These are phyloP conservation scores for Aegilops bicornis DNA, from an alignment of 176 grass and related monocot species.

Conservation along the genomic window DNA sequence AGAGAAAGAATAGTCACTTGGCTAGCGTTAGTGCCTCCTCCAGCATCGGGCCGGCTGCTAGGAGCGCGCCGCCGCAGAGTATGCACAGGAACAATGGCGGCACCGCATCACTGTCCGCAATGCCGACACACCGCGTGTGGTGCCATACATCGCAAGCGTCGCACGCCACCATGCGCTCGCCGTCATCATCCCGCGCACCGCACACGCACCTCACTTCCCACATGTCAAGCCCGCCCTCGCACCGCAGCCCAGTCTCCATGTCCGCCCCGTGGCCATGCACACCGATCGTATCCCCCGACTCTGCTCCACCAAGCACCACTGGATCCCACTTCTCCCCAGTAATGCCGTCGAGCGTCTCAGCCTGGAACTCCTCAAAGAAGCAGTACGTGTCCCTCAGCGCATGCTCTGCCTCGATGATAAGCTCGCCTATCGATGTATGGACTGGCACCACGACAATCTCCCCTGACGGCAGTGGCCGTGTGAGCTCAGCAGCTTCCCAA, in stretches of 20 bases:
- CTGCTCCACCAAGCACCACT: slow-evolving; percentile 87
- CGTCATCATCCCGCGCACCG: slow-evolving; percentile 72
- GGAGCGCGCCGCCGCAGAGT: slow-evolving; percentile 48
- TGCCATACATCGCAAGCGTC: slow-evolving; percentile 72
- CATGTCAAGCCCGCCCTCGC: slow-evolving; percentile 51
- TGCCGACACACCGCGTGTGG: slow-evolving; percentile 73
- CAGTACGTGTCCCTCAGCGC: slow-evolving; percentile 82
- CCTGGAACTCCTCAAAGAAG: slow-evolving; percentile 66
- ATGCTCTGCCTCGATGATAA: slow-evolving; percentile 53
- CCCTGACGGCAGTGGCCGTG: slow-evolving; percentile 42
- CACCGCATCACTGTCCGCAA: slow-evolving; percentile 47
- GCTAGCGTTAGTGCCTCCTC: slow-evolving; percentile 34
- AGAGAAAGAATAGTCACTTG: slow-evolving; percentile 36
- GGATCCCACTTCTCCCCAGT: slow-evolving; percentile 84
- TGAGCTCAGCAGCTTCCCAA: slow-evolving; percentile 63
- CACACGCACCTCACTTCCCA: slow-evolving; percentile 67
- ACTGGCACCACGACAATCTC: slow-evolving; percentile 84
- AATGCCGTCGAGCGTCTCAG: slow-evolving; percentile 54
- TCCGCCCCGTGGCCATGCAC: slow-evolving; percentile 56
- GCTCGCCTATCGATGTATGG: slow-evolving; percentile 83
- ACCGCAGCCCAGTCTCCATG: slow-evolving; percentile 57
- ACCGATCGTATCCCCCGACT: slow-evolving; percentile 60
- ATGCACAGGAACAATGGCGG: slow-evolving; percentile 77
- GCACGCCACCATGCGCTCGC: slow-evolving; percentile 89
- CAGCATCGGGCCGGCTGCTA: slow-evolving; percentile 41